A percentile compares a stretch with the other conserved stretches of the same genome.
These are phyloP conservation scores for Xylaria flabelliformis DNA, from an alignment of 495 filamentous ascomycete genomes.

Conservation along the genomic window DNA sequence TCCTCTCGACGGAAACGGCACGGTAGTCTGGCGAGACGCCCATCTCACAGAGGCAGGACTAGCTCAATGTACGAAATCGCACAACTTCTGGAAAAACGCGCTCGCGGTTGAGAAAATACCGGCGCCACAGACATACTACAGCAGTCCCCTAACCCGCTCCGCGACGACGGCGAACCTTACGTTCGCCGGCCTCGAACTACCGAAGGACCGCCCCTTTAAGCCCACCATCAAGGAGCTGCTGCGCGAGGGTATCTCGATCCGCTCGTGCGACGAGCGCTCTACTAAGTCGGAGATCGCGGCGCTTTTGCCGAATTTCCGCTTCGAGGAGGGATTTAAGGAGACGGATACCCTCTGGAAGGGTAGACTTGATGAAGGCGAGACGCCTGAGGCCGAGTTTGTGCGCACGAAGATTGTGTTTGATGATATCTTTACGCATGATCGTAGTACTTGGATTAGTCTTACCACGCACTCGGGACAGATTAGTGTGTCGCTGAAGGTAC, in stretches of 20 bases:
- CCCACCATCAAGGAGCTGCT: conserved; percentile 72
- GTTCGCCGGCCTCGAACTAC: conserved; percentile 62
- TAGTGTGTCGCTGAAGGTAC: conserved; percentile 55
- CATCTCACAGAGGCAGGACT: conserved; percentile 66
- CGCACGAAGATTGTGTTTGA: conserved; percentile 64
- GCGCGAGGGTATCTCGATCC: conserved; percentile 73
- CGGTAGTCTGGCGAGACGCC: conserved; percentile 71
- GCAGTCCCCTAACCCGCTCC: conserved; percentile 68
- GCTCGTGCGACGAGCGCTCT: conserved; percentile 75
- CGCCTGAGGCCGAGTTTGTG: conserved; percentile 58
- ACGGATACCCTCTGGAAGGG: conserved; percentile 67
- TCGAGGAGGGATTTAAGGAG: conserved; percentile 69
- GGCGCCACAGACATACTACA: conserved; percentile 70
- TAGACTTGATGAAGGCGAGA: conserved; percentile 54
- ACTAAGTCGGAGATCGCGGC: conserved; percentile 60
- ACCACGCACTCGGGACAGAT: conserved; percentile 76
- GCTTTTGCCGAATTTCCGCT: conserved; percentile 62
- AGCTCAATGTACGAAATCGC: conserved; percentile 67
- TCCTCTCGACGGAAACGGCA: conserved; percentile 69
- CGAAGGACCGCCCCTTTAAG: conserved; percentile 57
- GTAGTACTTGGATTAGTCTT: conserved; percentile 67
- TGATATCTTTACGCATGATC: conserved; percentile 66
- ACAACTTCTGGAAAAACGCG: conserved; percentile 67
- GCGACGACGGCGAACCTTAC: conserved; percentile 68
- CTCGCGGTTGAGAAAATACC: conserved; percentile 65